Percentiles rank a stretch among this genome's conserved stretches.
phyloP scores from a whole-genome alignment of 352 stramenopile genomes.

The Phytophthora parvispora region DNA sequence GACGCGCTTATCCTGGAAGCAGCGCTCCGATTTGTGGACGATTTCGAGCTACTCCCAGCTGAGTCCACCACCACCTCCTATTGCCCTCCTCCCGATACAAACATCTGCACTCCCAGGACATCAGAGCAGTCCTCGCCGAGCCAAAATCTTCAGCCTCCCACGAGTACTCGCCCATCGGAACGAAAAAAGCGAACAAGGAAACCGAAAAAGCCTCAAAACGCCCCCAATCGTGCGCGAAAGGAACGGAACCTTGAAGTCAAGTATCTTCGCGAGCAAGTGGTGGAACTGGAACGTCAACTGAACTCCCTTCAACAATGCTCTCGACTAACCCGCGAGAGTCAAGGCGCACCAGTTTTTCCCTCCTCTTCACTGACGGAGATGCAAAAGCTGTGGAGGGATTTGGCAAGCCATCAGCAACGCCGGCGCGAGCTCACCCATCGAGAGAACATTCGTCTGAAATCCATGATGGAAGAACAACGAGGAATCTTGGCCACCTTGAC shows the following conservation, averaged over 20 bases:
- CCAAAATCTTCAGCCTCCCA: background rate
- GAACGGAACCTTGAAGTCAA: conserved; percentile 61
- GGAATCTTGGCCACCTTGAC: background rate
- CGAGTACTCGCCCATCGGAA: background rate
- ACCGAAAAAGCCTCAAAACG: conserved; percentile 11
- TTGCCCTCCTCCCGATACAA: too few species aligned
- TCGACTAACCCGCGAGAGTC: background rate
- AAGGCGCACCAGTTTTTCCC: background rate
- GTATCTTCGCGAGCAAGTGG: conserved; percentile 70
- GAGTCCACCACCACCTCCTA: too few species aligned
- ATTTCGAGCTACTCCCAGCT: background rate
- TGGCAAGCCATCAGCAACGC: background rate
- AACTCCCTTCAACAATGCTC: conserved; percentile 24
- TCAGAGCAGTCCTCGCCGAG: too few species aligned
- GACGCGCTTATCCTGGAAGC: background rate
- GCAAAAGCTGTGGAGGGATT: background rate
- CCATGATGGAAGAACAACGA: background rate
- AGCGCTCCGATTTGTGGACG: background rate
- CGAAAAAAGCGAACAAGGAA: background rate
- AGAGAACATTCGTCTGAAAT: background rate
- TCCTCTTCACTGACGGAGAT: background rate
- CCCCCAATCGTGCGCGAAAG: conserved; percentile 30
- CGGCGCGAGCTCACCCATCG: background rate
- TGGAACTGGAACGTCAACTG: conserved; percentile 57
- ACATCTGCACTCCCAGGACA: too few species aligned